phyloP scores from a whole-genome alignment of 257 asterid genomes.

The Rauvolfia tetraphylla region DNA sequence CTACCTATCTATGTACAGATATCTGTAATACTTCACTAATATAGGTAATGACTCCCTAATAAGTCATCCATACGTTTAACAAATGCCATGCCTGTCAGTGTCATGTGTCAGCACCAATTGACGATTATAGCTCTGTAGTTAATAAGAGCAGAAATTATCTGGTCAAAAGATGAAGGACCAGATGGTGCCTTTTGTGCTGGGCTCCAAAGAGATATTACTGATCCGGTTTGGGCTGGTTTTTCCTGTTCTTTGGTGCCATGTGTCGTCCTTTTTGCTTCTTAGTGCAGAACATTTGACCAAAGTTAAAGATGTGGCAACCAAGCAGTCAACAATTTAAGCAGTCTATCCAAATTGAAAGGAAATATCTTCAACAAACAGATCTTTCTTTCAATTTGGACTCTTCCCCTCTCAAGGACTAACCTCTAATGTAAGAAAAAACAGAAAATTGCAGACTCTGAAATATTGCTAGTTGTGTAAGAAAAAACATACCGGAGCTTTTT shows the following conservation, averaged over 20 bases:
- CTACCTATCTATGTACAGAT: background rate
- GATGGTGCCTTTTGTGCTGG: background rate
- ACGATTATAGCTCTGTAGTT: background rate
- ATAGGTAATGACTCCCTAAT: background rate
- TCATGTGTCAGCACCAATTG: background rate
- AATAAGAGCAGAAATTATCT: background rate
- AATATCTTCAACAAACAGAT: background rate
- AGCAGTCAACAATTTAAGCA: background rate
- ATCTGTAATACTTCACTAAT: background rate
- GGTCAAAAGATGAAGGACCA: background rate
- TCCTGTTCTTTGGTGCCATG: background rate
- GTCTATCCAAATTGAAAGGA: background rate
- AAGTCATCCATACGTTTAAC: background rate
- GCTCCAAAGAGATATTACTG: background rate
- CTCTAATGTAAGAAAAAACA: background rate
- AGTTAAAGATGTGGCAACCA: background rate
- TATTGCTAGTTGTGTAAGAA: background rate
- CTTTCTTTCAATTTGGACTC: background rate
- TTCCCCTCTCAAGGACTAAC: background rate
- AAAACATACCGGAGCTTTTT: constrained; percentile 60
- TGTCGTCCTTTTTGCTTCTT: background rate
- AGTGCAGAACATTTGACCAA: background rate
- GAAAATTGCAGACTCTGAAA: background rate
- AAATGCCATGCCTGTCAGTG: background rate
- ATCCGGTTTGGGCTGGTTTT: background rate